Evolutionary conservation across 257 asterid species (phyloP).

Genomic region (Mentha longifolia): DNA sequence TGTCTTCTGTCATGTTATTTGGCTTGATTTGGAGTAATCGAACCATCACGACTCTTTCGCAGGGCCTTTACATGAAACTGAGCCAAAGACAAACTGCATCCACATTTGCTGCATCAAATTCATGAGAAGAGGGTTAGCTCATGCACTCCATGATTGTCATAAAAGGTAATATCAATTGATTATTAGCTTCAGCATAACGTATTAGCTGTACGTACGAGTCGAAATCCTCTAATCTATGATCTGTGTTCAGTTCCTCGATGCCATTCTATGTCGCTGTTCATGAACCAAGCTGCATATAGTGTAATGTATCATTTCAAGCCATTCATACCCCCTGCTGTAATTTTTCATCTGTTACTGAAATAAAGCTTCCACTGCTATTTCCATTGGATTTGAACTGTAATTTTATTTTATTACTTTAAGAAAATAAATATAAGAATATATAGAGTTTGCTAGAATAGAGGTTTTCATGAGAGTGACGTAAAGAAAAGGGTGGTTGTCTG

Average conservation of each 20-base stretch:
- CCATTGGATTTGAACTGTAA: too few species aligned
- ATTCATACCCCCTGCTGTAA: slow-evolving; percentile 9
- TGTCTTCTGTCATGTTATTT: too few species aligned
- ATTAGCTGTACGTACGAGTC: neutral
- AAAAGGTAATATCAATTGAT: neutral
- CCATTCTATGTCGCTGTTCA: neutral
- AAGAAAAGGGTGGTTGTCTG: neutral
- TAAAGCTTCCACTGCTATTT: neutral
- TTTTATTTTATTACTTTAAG: too few species aligned
- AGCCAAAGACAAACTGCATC: slow-evolving; percentile 55
- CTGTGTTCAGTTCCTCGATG: neutral
- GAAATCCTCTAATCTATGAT: neutral
- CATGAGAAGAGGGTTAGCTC: slow-evolving; percentile 35
- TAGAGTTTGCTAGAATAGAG: neutral
- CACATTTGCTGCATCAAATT: slow-evolving; percentile 43
- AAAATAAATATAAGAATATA: too few species aligned
- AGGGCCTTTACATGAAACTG: slow-evolving; percentile 94
- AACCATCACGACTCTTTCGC: slow-evolving; percentile 36
- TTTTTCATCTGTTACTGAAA: neutral
- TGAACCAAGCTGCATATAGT: neutral
- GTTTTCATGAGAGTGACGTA: neutral
- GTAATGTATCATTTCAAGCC: neutral
- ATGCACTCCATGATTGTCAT: neutral
- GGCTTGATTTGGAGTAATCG: slow-evolving; percentile 1
- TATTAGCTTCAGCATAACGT: neutral